Conservation (phyloP, 2,329 filamentous ascomycete species). For the Fonsecaea pugnacius region DNA sequence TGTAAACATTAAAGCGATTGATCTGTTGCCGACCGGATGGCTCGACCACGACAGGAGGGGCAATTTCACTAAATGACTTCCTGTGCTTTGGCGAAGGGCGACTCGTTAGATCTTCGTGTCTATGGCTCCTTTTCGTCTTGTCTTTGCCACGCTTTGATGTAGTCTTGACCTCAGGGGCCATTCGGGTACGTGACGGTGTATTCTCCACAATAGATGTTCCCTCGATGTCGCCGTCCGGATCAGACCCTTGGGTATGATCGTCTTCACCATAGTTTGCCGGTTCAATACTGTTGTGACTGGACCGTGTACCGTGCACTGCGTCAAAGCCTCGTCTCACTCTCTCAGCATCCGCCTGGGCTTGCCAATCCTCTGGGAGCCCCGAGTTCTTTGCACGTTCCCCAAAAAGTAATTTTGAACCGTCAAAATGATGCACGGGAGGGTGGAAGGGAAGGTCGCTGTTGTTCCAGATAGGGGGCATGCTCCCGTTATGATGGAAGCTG, state of each 20-base stretch:
- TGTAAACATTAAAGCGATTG: slow-evolving; percentile 26
- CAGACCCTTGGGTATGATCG: slow-evolving; percentile 21
- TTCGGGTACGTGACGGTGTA: slow-evolving; percentile 29
- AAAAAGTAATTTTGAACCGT: neutral
- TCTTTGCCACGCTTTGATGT: slow-evolving; percentile 2
- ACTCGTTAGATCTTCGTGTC: slow-evolving; percentile 7
- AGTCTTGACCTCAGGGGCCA: neutral
- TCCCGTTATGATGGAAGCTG: neutral
- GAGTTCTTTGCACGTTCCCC: neutral
- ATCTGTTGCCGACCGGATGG: slow-evolving; percentile 9
- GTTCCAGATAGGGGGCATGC: slow-evolving; percentile 4
- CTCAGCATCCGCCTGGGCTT: slow-evolving; percentile 23
- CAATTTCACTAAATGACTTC: slow-evolving; percentile 16
- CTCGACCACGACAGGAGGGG: neutral
- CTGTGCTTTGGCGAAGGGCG: slow-evolving; percentile 12
- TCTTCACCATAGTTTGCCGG: neutral
- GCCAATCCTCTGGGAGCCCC: slow-evolving; percentile 12
- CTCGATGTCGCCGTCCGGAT: slow-evolving; percentile 26
- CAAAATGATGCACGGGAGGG: neutral
- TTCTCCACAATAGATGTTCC: slow-evolving; percentile 14
- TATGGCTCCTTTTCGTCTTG: neutral
- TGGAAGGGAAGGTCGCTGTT: neutral
- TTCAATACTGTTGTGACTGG: neutral
- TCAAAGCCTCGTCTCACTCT: slow-evolving; percentile 20
- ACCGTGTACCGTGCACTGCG: slow-evolving; percentile 15